Conservation (phyloP, 495 filamentous ascomycete species). For the Penicillium silybi region DNA sequence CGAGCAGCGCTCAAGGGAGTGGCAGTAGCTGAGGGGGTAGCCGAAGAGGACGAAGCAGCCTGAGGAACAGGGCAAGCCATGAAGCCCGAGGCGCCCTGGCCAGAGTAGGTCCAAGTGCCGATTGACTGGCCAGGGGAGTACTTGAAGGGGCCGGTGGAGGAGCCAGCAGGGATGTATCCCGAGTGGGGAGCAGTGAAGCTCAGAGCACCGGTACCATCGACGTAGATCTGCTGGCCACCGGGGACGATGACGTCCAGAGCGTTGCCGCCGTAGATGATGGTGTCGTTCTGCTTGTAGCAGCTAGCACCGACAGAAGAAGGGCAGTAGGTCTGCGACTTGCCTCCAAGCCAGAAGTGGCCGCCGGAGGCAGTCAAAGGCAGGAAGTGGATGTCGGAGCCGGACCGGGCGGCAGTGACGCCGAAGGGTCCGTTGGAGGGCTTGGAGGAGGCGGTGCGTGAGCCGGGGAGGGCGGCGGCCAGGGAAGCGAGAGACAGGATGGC, state of each 20-base stretch:
- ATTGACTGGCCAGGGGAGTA: constrained; percentile 18
- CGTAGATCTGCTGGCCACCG: constrained; percentile 59
- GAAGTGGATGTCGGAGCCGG: constrained; percentile 32
- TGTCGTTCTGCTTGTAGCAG: constrained; percentile 29
- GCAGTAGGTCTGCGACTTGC: constrained; percentile 26
- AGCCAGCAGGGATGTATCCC: constrained; percentile 47
- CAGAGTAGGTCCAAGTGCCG: constrained; percentile 23
- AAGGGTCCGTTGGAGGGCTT: constrained; percentile 18
- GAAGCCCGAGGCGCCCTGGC: constrained; percentile 29
- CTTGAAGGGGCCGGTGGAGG: constrained; percentile 41
- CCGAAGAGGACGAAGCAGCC: not conserved
- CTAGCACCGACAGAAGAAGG: constrained; percentile 16
- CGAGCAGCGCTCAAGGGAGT: not conserved
- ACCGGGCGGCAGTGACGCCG: constrained; percentile 29
- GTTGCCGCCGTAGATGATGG: constrained; percentile 25
- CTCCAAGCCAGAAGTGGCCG: constrained; percentile 32
- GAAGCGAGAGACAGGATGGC: constrained; percentile 21
- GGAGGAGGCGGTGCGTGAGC: constrained; percentile 4
- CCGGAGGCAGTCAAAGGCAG: constrained; percentile 29
- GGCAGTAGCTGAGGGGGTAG: constrained; percentile 8
- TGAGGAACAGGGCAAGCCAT: constrained; percentile 30
- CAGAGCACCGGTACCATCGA: constrained; percentile 49
- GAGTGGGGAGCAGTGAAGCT: constrained; percentile 55
- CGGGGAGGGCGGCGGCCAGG: constrained; percentile 22
- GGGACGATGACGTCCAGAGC: constrained; percentile 49